Evolutionary conservation across 306 rosid genomes (phyloP).

Genomic region (Lupinus albus): DNA sequence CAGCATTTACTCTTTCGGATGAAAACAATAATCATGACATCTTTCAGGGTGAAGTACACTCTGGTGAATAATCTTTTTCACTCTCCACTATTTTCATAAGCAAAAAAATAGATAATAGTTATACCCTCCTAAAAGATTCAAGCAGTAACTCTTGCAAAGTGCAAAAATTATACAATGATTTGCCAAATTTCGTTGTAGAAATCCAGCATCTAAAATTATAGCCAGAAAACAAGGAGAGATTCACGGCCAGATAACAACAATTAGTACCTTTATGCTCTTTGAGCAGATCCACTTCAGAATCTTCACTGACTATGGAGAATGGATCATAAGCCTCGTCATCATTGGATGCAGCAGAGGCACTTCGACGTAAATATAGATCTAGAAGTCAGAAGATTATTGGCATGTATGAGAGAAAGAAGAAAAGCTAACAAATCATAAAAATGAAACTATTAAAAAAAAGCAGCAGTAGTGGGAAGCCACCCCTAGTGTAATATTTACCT

Average conservation of each 20-base stretch:
- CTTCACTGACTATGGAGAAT: slow-evolving; percentile 32
- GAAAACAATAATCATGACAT: neutral
- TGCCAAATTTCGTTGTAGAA: slow-evolving; percentile 3
- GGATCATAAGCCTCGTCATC: slow-evolving; percentile 26
- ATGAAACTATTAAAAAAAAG: slow-evolving; percentile 31
- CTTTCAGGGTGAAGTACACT: neutral
- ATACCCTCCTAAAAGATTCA: slow-evolving; percentile 12
- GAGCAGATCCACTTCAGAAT: slow-evolving; percentile 42
- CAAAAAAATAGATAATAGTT: neutral
- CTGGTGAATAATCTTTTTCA: slow-evolving; percentile 10
- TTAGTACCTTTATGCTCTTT: slow-evolving; percentile 41
- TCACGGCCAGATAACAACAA: slow-evolving; percentile 30
- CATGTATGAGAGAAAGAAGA: slow-evolving; percentile 34
- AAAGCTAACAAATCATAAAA: slow-evolving; percentile 45
- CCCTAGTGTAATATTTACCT: slow-evolving; percentile 53
- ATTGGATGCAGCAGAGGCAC: slow-evolving; percentile 40
- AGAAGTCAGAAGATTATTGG: slow-evolving; percentile 23
- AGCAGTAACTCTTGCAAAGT: slow-evolving; percentile 22
- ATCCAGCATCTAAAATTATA: neutral
- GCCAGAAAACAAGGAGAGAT: slow-evolving; percentile 12
- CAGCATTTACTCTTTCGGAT: slow-evolving; percentile 1
- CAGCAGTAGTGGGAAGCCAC: slow-evolving; percentile 19
- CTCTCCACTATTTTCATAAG: neutral
- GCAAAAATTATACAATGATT: slow-evolving; percentile 19
- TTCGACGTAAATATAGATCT: slow-evolving; percentile 42